Base-by-base conservation (phyloP, 2,329 filamentous ascomycete genomes). In the Clarireedia homoeocarpa region DNA sequence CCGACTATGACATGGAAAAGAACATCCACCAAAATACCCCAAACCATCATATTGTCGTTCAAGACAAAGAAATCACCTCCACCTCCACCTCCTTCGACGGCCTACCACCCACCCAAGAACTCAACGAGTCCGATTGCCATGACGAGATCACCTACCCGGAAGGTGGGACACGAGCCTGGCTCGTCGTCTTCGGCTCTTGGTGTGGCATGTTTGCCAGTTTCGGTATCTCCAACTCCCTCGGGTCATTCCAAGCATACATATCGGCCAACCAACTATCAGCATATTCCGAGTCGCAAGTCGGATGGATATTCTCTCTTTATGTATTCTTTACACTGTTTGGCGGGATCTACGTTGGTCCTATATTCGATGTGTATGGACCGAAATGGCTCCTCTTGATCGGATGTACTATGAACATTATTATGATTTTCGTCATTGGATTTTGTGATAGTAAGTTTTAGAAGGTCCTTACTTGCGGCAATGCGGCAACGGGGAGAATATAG, bases 221-320 rank as follows among this genome's bases (percentile, higher is more conserved):
- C 51, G 91, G 91, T 1, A 74, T 92, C 63, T 84, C 94, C 78
- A 92, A 92, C 71, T 84, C 83, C 58, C 77, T 91, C 50, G 89
- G 85, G 20, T 85, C 85, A 1, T 88, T 94, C 71, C 86, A 95
- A 48, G 55, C 55, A 14, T 57, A 57, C 34, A 5, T 57, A 14
- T 39, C 50, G 42, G 9, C 39, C 7, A 40, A 52, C 14, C 55
- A 57, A 36, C 44, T 57, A n/a, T 75, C 75, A 26, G 74, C 75
- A 34, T 84, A 89, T 67, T 81, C 75, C 59, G 83, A 87, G 58
- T 84, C 85, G 34, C 82, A 80, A 2, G 82, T 92, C 38, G 89
- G 89, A n/a, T 96, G 90, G 90, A 88, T 96, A 58, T 95, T 95
- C 67, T 86, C 85, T 55, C 73, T 95, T 47, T 94, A 91, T 67